Percentiles rank a stretch among this genome's conserved stretches.
Evolutionary conservation across 78 protist genomes (phyloP).

Genomic region (Dictyostelium purpureum): DNA sequence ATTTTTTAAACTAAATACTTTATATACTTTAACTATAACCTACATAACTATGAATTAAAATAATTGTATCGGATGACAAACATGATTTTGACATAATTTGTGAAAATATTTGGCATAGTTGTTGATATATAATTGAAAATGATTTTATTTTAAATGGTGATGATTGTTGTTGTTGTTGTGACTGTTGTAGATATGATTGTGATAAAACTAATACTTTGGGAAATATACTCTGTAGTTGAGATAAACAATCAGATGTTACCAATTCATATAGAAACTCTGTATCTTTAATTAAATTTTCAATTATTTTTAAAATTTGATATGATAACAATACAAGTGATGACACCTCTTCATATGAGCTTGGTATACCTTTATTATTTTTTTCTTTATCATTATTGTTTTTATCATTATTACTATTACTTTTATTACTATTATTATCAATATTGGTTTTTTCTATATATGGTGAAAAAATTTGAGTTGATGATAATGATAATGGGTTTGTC

Average conservation of each 20-base stretch:
- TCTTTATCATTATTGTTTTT: background rate
- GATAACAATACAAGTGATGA: slow-evolving; percentile 3
- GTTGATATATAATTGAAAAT: slow-evolving; percentile 14
- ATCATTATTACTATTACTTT: background rate
- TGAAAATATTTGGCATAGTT: slow-evolving; percentile 29
- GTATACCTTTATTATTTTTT: background rate
- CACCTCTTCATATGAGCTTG: too few species aligned
- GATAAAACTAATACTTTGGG: background rate
- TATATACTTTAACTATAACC: background rate
- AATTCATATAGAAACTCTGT: slow-evolving; percentile 15
- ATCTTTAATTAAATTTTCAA: slow-evolving; percentile 39
- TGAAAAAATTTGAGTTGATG: background rate
- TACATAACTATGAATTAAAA: slow-evolving; percentile 43
- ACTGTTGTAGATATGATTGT: background rate
- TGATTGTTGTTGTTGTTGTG: background rate
- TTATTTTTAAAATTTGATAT: slow-evolving; percentile 44
- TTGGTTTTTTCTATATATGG: slow-evolving; percentile 10
- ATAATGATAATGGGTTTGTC: background rate
- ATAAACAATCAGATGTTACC: slow-evolving; percentile 3
- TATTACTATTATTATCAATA: background rate
- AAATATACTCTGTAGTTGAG: background rate
- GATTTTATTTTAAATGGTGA: background rate
- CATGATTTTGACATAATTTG: slow-evolving; percentile 58
- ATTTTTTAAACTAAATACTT: background rate
- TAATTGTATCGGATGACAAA: slow-evolving; percentile 28